Base-by-base conservation (phyloP, 2,329 filamentous ascomycete genomes). In the Thelonectria blattea region DNA sequence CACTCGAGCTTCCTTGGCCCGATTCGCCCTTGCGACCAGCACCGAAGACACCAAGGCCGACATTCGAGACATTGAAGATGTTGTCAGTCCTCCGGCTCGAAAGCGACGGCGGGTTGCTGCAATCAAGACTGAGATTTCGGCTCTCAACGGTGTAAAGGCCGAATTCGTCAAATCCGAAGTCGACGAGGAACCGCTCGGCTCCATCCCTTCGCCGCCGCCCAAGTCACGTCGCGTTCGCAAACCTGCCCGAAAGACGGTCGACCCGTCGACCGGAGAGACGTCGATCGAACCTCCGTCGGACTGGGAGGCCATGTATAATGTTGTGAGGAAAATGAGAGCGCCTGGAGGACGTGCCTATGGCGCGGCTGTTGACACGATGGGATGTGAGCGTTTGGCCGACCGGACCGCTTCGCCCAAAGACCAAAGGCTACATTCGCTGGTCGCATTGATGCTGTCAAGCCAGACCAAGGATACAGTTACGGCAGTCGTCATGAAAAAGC, bases 291-390 rank as follows among this genome's bases (percentile, higher is more conserved):
- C 92, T 1, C 93, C 93, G 0, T 82, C 87, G 0, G 88, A 93
- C 73, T 97, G 95, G 95, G 87, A 92, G 63, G 85, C 88, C 58
- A 87, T 97, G 58, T 99, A 97, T 77, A 78, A 83, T 34, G 79
- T 86, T 1, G 90, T 96, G 46, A 89, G 89, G 70, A 84, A 86
- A 71, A 97, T 98, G 93, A 89, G 87, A 2, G 74, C 76, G 5
- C 73, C 78, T 0, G 83, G 82, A 3, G 83, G 83, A 7, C 71
- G 77, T 78, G 78, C 90, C 73, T 73, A 85, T 80, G 76, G 90
- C 84, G 95, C 95, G 1, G 91, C 94, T 0, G 95, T 99, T 11
- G 95, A 99, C 75, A 98, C 94, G 0, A 97, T 98, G 93, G 95
- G 95, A 11, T 99, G 95, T 76, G 93, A 93, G 76, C 85, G 86